These are phyloP conservation scores for Solanum chacoense DNA, from an alignment of 305 asterid species.

Conservation along the genomic window DNA sequence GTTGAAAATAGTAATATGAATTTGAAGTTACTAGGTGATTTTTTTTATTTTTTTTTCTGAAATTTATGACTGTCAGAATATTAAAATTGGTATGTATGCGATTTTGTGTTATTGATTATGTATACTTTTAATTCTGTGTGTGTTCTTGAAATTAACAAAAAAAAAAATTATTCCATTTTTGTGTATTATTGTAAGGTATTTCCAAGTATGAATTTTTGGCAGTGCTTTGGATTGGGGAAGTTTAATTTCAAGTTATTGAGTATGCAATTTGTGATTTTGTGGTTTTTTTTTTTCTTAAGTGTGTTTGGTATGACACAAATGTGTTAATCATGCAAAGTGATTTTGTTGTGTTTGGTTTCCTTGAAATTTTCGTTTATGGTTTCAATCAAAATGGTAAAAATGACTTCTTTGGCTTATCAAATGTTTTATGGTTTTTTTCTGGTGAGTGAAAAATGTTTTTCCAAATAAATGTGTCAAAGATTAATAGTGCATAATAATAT, in stretches of 20 bases:
- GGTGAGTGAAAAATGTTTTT: background rate
- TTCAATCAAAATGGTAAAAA: background rate
- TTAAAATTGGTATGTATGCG: background rate
- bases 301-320: background rate
- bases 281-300: background rate
- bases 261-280: background rate
- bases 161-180: background rate
- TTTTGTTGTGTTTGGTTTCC: background rate
- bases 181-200: background rate
- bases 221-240: background rate
- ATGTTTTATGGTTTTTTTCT: background rate
- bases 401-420: background rate
- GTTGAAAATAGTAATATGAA: background rate
- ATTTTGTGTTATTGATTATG: background rate
- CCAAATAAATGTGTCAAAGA: background rate
- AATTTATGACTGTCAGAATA: background rate
- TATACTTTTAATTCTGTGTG: background rate
- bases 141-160: background rate
- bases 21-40: background rate
- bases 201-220: background rate
- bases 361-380: background rate
- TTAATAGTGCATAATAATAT: background rate
- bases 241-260: background rate
- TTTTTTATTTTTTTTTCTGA: background rate
- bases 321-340: background rate